Base-by-base conservation (phyloP, 202 grass and related monocot species). In the Cymbopogon flexuosus region DNA sequence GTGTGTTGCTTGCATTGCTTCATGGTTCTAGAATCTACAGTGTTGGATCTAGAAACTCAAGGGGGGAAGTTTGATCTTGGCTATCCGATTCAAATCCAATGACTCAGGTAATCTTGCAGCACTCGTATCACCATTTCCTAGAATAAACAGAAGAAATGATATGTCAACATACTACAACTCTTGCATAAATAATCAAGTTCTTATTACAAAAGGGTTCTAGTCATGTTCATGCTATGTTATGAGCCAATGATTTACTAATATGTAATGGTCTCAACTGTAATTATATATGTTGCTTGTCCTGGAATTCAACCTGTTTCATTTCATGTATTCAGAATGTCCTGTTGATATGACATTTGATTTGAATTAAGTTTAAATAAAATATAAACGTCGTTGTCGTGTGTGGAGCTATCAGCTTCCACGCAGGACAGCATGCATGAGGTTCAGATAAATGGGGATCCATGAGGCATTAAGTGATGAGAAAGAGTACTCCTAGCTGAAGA, bases 241-340 rank as follows among this genome's bases (percentile, higher is more conserved):
- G n/a, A 56, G n/a, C 51, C n/a, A 73, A 35, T 54, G 30, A 16
- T n/a, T 34, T 36, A 10, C 54, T 52, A n/a, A 22, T 41, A 40
- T 40, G 9, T 57, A 62, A 16, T 37, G 15, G 39, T 72, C 3
- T 51, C 45, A 35, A 11, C 59, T 57, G 56, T 21, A 63, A 65
- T 46, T 45, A 84, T 76, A 65, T 81, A 59, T n/a, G 58, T 89
- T 85, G 77, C 87, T 89, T 89, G 65, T 42, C 60, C 23, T 43
- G 30, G 30, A 78, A 81, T 82, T 61, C 60, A 82, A 82, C 36
- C 30, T 61, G 22, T 57, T 65, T 52, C 64, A 58, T 64, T 72
- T 52, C 70, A 70, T 77, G 10, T 64, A 67, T 52, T 72, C 69
- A 52, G 27, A 72, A 52, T 72, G 69, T 51, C 43, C 15, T 41